phyloP scores from a whole-genome alignment of 805 yeast genomes.

The Nakazawaea wyomingensis region DNA sequence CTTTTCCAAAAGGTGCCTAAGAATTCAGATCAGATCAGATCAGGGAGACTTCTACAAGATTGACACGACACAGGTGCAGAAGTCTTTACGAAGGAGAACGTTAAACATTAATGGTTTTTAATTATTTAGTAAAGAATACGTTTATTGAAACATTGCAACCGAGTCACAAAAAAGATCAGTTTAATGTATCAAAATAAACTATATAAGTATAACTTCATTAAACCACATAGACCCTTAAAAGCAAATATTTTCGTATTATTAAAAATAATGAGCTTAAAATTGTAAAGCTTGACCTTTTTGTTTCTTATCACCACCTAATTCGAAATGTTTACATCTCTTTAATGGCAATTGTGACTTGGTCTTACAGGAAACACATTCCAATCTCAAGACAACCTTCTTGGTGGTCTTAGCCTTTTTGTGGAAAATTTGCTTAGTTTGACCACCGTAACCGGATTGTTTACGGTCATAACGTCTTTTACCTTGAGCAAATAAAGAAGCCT shows the following conservation, averaged over 20 bases:
- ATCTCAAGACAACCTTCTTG: conserved; percentile 99
- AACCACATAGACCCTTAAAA: conserved; percentile 9
- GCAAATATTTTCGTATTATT: conserved; percentile 3
- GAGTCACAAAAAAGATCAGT: not conserved
- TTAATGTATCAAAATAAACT: conserved; percentile 3
- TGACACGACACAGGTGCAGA: too few relatives aligned
- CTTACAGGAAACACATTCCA: conserved; percentile 98
- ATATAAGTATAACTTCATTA: conserved; percentile 8
- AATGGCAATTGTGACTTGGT: conserved; percentile 96
- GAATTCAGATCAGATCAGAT: not conserved
- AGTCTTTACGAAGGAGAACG: not conserved
- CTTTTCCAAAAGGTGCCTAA: too few relatives aligned
- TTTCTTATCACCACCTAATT: conserved; percentile 99
- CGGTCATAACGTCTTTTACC: conserved; percentile 99
- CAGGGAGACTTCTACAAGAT: too few relatives aligned
- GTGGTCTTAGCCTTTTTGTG: conserved; percentile 99
- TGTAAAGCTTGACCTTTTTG: conserved; percentile 99
- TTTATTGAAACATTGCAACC: not conserved
- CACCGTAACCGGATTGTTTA: conserved; percentile 99
- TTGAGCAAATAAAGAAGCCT: conserved; percentile 98
- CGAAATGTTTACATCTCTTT: conserved; percentile 99
- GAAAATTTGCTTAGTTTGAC: conserved; percentile 99
- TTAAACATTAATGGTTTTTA: not conserved
- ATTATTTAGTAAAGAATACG: not conserved
- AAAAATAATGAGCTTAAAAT: conserved; percentile 55